A percentile compares a stretch with the other conserved stretches of the same genome.
Evolutionary conservation across 352 stramenopile species (phyloP).

Genomic region (Globisporangium paroecandrum): DNA sequence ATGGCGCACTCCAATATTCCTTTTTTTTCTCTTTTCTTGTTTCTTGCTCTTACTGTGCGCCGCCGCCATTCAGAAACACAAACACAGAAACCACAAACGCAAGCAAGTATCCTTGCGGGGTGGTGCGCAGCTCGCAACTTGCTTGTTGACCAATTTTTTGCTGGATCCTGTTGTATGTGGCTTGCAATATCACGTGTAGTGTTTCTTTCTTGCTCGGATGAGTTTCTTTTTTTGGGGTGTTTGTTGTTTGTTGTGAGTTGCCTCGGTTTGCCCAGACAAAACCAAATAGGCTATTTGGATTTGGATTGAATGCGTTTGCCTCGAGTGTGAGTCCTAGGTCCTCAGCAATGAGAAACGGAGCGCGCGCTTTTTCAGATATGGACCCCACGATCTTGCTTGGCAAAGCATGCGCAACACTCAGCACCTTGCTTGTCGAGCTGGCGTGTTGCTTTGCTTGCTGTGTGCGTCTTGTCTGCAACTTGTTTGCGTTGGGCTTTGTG

Average conservation of each 20-base stretch:
- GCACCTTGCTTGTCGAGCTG: too few relatives aligned
- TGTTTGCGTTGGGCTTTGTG: not conserved
- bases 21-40: not conserved
- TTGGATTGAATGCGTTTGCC: too few relatives aligned
- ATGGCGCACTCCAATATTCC: not conserved
- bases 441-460: not conserved
- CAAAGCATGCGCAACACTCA: not conserved
- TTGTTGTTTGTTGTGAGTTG: not conserved
- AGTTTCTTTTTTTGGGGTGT: not conserved
- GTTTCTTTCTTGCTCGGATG: not conserved
- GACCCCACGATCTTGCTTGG: not conserved
- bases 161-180: not conserved
- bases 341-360: not conserved
- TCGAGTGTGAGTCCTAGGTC: too few relatives aligned
- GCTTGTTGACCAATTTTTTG: not conserved
- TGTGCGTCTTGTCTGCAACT: not conserved
- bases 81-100: not conserved
- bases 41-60: too few relatives aligned
- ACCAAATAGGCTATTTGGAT: too few relatives aligned
- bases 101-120: not conserved
- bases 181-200: too few relatives aligned
- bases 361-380: not conserved
- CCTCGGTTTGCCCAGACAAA: too few relatives aligned
- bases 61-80: too few relatives aligned
- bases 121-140: not conserved